phyloP scores from a whole-genome alignment of 2,329 filamentous ascomycete genomes.

The Alternaria infectoria region DNA sequence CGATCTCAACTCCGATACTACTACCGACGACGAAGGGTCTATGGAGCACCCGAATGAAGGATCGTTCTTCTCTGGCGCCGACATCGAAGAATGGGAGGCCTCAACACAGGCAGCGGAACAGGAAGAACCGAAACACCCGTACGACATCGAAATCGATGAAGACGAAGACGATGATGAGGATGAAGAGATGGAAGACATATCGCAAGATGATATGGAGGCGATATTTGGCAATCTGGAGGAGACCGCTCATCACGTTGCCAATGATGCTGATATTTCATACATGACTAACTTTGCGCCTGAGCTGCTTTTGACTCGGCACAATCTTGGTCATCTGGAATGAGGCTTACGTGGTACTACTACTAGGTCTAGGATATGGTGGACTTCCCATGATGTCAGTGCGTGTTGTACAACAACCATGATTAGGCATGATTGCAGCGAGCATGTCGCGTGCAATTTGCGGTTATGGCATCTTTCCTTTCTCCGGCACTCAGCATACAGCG shows the following conservation, averaged over 20 bases:
- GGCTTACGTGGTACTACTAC: not conserved
- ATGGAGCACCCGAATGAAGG: not conserved
- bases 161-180: conserved; percentile 8
- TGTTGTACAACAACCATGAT: not conserved
- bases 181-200: conserved; percentile 22
- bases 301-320: conserved; percentile 14
- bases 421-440: not conserved
- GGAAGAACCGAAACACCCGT: not conserved
- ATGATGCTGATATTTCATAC: conserved; percentile 19
- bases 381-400: not conserved
- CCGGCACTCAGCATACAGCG: not conserved
- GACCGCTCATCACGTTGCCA: conserved; percentile 4
- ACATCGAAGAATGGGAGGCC: conserved; percentile 19
- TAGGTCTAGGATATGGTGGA: not conserved
- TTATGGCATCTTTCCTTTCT: not conserved
- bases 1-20: conserved; percentile 4
- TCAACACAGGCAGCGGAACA: not conserved
- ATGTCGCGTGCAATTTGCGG: not conserved
- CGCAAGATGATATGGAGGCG: conserved; percentile 12
- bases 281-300: conserved; percentile 30
- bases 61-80: conserved; percentile 16
- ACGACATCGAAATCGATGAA: not conserved
- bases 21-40: not conserved
- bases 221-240: conserved; percentile 23
- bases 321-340: conserved; percentile 13